Base-by-base conservation (phyloP, 176 grass and related monocot species). In the Triticum dicoccoides region DNA sequence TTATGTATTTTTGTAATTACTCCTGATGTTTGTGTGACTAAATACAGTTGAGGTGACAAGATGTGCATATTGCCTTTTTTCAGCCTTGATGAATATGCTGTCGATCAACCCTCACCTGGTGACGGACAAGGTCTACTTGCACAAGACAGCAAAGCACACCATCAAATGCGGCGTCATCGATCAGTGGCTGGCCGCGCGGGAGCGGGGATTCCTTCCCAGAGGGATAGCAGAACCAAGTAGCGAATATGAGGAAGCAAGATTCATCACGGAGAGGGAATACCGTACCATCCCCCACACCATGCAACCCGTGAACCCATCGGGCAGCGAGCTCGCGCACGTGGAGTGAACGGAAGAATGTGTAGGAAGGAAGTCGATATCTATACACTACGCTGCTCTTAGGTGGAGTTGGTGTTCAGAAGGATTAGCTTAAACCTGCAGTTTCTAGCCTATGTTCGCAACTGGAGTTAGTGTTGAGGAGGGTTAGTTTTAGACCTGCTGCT, bases 131-230 rank as follows among this genome's bases (percentile, higher is more conserved):
- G 85, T 71, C 30, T 97, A 95, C 77, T 73, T 95, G 82, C 88
- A 93, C 65, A 89, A 69, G 23, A 82, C 83, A 37, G 81, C 82
- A 61, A 89, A 91, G 52, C 68, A 93, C 35, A 92, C 92, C 25
- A 95, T 97, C 64, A 84, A 81, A 69, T 97, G 90, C 2, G 92
- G 95, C 52, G 85, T 95, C 61, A 91, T 92, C 5, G 89, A 92
- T 24, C 95, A 97, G 80, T 91, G 90, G 88, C 47, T 97, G 74
- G 63, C 88, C 17, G 93, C 92, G 0, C 69, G 87, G 58, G 82
- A 83, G 34, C 67, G 76, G 17, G 91, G 89, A 3, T 97, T 95
- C 87, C 91, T 90, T 65, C 79, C 87, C 5, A 89, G 65, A 82
- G 87, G 86, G 69, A 73, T 66, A 67, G 75, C 21, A 34, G 85